Percentiles rank a stretch among this genome's conserved stretches.
phyloP scores from a whole-genome alignment of 495 filamentous ascomycete genomes.

The Viridothelium virens region DNA sequence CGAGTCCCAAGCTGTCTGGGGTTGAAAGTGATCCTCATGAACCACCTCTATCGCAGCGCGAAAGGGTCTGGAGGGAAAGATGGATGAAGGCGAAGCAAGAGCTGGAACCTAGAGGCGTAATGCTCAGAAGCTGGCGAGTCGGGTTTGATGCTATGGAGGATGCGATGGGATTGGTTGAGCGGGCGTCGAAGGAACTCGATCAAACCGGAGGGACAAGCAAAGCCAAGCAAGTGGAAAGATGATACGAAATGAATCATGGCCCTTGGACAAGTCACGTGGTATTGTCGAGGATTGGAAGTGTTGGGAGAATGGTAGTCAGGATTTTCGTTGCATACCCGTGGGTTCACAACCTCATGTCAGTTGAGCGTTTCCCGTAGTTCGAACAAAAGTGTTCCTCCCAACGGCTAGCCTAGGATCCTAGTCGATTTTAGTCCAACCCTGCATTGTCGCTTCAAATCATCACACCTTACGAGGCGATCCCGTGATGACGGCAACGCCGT shows the following conservation, averaged over 20 bases:
- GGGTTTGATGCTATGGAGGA: slow-evolving; percentile 69
- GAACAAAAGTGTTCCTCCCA: background rate
- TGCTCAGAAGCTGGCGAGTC: slow-evolving; percentile 74
- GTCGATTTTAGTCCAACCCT: background rate
- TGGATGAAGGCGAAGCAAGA: slow-evolving; percentile 67
- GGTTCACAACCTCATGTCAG: background rate
- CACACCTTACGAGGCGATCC: background rate
- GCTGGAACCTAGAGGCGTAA: slow-evolving; percentile 59
- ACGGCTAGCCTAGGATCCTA: background rate
- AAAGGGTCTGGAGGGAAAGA: slow-evolving; percentile 74
- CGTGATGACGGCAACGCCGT: too few relatives aligned
- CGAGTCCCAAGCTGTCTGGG: slow-evolving; percentile 14
- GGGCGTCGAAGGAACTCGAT: slow-evolving; percentile 34
- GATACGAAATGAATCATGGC: background rate
- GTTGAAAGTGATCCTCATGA: slow-evolving; percentile 18
- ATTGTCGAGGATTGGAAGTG: background rate
- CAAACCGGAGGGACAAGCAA: slow-evolving; percentile 18
- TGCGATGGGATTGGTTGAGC: slow-evolving; percentile 45
- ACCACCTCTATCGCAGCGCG: slow-evolving; percentile 57
- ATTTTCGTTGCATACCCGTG: slow-evolving; percentile 8
- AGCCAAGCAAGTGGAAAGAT: background rate
- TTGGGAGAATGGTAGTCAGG: background rate
- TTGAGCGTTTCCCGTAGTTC: background rate
- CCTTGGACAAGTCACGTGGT: background rate
- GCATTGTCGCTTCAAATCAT: background rate